A percentile compares a stretch with the other conserved stretches of the same genome.
Conservation (phyloP, 179 eudicot species). For the Pouteria campechiana region DNA sequence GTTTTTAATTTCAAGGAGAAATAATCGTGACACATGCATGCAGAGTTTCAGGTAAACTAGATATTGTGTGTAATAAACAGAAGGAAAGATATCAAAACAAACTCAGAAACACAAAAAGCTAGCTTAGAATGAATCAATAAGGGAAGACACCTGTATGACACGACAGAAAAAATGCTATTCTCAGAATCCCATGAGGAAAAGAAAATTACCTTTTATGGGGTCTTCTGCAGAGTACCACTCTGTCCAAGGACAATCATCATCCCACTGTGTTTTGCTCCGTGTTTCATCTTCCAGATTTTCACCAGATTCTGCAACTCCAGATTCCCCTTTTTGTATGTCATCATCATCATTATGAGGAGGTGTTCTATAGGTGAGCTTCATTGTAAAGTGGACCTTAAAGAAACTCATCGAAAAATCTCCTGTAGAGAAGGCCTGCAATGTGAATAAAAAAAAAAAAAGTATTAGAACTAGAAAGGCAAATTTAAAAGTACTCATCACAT, state of each 20-base stretch:
- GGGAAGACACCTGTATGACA: too few species aligned
- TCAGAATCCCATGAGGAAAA: too few species aligned
- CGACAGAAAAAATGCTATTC: too few species aligned
- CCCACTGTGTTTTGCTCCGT: slow-evolving; percentile 69
- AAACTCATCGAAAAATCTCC: slow-evolving; percentile 60
- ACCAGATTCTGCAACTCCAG: slow-evolving; percentile 23
- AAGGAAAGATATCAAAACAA: too few species aligned
- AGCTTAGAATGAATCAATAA: too few species aligned
- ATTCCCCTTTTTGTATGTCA: slow-evolving; percentile 33
- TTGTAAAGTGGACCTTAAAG: slow-evolving; percentile 64
- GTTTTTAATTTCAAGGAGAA: too few species aligned
- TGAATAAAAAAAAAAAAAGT: slow-evolving; percentile 4
- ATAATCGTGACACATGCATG: too few species aligned
- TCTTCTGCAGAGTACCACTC: slow-evolving; percentile 96
- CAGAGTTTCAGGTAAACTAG: too few species aligned
- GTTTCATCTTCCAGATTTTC: slow-evolving; percentile 28
- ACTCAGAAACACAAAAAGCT: too few species aligned
- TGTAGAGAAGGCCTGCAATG: slow-evolving; percentile 63
- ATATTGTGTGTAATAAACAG: too few species aligned
- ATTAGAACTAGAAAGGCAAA: neutral
- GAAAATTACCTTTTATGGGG: slow-evolving; percentile 69
- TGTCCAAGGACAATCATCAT: slow-evolving; percentile 97
- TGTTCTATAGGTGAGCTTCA: slow-evolving; percentile 83
- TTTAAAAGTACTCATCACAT: too few species aligned
- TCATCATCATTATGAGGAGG: slow-evolving; percentile 52